Percentiles rank a stretch among this genome's conserved stretches.
Evolutionary conservation across 306 rosid species (phyloP).

Genomic region (Ammopiptanthus mongolicus): DNA sequence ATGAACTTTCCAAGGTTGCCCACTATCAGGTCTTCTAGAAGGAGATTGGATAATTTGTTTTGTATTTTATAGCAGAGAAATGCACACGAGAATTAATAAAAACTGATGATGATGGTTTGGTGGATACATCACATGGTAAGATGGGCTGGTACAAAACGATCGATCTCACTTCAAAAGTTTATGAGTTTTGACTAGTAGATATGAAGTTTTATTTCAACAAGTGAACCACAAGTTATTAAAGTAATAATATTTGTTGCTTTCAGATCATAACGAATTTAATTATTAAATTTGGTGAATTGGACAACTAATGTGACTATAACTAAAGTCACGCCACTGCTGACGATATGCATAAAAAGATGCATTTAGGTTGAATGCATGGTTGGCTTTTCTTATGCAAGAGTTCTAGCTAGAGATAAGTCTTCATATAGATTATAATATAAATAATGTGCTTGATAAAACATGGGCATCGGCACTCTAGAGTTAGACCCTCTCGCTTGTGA

Average conservation of each 20-base stretch:
- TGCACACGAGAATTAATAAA: neutral
- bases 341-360: neutral
- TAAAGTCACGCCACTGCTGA: neutral
- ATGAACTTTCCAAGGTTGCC: neutral
- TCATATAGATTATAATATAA: neutral
- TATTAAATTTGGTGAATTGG: neutral
- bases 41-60: neutral
- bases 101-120: neutral
- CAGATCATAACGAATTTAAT: neutral
- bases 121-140: neutral
- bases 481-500: neutral
- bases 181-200: conserved; percentile 19
- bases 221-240: neutral
- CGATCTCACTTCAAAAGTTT: neutral
- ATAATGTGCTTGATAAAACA: no score
- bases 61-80: neutral
- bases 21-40: neutral
- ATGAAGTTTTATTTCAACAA: neutral
- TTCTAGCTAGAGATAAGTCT: conserved; percentile 10
- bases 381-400: neutral
- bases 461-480: conserved; percentile 1
- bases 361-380: neutral
- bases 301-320: neutral
- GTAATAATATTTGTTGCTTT: neutral
- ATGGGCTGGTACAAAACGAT: conserved; percentile 12